Conservation (phyloP, 371 early-diverging fungal genomes). For the Mortierella sp. region DNA sequence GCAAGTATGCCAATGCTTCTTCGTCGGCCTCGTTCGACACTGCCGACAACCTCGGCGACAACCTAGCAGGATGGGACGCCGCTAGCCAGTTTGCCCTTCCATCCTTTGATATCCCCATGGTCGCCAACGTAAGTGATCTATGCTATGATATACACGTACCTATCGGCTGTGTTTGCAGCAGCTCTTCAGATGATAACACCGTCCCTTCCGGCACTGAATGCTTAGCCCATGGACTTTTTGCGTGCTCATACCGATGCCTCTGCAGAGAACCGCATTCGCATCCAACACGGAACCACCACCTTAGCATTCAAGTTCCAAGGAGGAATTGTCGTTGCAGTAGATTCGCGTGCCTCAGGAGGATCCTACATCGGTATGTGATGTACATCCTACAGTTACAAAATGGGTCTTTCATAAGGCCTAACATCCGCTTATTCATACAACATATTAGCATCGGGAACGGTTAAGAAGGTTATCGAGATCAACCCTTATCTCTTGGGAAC, state of each 20-base stretch:
- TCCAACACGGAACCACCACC: slow-evolving; percentile 99
- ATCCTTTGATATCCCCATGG: slow-evolving; percentile 77
- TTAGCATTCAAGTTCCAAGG: slow-evolving; percentile 98
- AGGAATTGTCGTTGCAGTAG: slow-evolving; percentile 99
- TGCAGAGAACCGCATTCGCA: slow-evolving; percentile 78
- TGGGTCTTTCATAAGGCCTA: background rate
- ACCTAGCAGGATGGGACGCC: slow-evolving; percentile 63
- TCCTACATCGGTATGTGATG: slow-evolving; percentile 89
- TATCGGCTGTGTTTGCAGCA: too few species aligned
- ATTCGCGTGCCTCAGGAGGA: slow-evolving; percentile 99
- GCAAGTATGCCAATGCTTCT: slow-evolving; percentile 63
- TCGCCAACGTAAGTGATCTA: slow-evolving; percentile 67
- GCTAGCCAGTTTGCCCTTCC: slow-evolving; percentile 76
- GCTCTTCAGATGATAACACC: too few species aligned
- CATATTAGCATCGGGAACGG: slow-evolving; percentile 92
- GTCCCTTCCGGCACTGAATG: background rate
- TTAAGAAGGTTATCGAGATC: slow-evolving; percentile 99
- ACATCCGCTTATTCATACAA: background rate
- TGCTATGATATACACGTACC: too few species aligned
- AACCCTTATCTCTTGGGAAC: slow-evolving; percentile 99
- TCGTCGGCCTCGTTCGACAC: slow-evolving; percentile 34
- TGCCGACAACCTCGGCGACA: slow-evolving; percentile 30
- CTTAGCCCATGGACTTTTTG: slow-evolving; percentile 73
- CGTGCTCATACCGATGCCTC: slow-evolving; percentile 71
- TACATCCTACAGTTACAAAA: background rate